These are phyloP conservation scores for Cercis canadensis DNA, from an alignment of 306 rosid genomes.

Conservation along the genomic window DNA sequence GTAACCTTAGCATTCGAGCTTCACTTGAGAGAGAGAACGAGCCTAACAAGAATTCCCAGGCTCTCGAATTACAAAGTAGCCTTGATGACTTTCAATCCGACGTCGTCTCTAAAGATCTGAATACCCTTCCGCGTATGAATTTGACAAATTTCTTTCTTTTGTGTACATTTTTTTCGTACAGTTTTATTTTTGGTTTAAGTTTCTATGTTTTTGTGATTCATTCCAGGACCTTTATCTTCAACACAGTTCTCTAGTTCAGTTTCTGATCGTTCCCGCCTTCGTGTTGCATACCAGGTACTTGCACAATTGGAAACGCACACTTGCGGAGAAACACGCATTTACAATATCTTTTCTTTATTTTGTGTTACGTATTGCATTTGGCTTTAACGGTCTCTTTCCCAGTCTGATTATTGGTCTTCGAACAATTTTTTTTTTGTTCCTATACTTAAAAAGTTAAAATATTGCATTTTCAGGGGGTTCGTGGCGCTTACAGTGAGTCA, in stretches of 20 bases:
- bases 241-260: constrained; percentile 53
- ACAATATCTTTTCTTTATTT: neutral
- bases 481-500: constrained; percentile 89
- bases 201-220: constrained; percentile 2
- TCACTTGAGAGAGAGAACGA: constrained; percentile 39
- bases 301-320: neutral
- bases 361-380: neutral
- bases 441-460: constrained; percentile 29
- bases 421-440: neutral
- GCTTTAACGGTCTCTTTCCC: neutral
- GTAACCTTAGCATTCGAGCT: constrained; percentile 40
- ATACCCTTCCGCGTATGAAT: constrained; percentile 58
- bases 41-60: constrained; percentile 24
- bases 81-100: constrained; percentile 40
- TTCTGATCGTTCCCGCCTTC: constrained; percentile 69
- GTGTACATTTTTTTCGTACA: neutral
- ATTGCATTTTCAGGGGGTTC: constrained; percentile 72
- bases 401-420: neutral
- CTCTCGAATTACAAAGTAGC: constrained; percentile 46
- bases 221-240: constrained; percentile 80
- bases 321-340: neutral
- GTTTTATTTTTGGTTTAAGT: constrained; percentile 2
- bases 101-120: constrained; percentile 55
- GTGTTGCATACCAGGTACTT: constrained; percentile 91
- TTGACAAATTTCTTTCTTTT: neutral